Conservation (phyloP, 106 monocot genomes). For the Hemerocallis citrina region DNA sequence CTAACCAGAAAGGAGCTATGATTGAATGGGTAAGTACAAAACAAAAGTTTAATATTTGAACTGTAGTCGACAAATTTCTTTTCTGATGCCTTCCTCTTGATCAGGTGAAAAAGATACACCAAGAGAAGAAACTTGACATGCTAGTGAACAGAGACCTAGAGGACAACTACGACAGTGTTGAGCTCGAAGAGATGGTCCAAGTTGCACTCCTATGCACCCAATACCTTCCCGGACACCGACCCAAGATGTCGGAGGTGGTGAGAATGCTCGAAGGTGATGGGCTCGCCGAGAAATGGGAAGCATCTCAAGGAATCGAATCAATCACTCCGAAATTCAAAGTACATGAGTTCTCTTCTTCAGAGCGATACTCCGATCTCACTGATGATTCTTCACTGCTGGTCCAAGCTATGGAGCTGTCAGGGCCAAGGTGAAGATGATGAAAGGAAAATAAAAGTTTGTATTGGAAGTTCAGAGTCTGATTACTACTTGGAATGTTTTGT, state of each 20-base stretch:
- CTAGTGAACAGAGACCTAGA: slow-evolving; percentile 12
- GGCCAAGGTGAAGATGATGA: slow-evolving; percentile 54
- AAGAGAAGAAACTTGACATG: slow-evolving; percentile 21
- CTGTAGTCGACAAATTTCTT: too few relatives aligned
- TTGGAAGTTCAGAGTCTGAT: too few relatives aligned
- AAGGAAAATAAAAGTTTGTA: neutral
- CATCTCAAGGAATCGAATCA: slow-evolving; percentile 35
- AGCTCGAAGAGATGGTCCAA: slow-evolving; percentile 21
- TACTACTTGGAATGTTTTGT: too few relatives aligned
- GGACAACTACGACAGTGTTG: slow-evolving; percentile 10
- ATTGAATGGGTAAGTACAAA: slow-evolving; percentile 20
- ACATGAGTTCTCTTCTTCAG: slow-evolving; percentile 36
- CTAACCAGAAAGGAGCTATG: slow-evolving; percentile 29
- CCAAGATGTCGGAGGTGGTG: slow-evolving; percentile 22
- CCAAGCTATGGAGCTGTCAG: slow-evolving; percentile 90
- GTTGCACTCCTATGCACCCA: slow-evolving; percentile 20
- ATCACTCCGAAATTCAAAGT: slow-evolving; percentile 15
- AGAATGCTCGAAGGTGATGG: slow-evolving; percentile 34
- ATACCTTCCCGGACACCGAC: slow-evolving; percentile 20
- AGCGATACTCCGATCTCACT: slow-evolving; percentile 54
- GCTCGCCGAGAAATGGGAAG: slow-evolving; percentile 37
- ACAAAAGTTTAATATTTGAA: neutral
- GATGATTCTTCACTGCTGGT: slow-evolving; percentile 72
- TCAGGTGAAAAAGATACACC: slow-evolving; percentile 24
- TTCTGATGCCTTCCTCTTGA: neutral